Base-by-base conservation (phyloP, 164 flowering plant species). In the Akebia trifoliata region DNA sequence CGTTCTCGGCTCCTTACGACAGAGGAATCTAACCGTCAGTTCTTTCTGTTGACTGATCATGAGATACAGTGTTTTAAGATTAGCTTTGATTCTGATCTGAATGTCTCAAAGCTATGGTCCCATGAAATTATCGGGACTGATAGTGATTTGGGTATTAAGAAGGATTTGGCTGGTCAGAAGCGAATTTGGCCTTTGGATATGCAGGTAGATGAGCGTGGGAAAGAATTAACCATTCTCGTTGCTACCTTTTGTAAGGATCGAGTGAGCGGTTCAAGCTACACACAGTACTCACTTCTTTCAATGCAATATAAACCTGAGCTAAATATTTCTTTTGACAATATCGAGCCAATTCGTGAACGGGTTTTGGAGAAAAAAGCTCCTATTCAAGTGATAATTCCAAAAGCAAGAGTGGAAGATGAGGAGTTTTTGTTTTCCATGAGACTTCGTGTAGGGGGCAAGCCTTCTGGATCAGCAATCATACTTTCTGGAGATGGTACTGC, bases 401-500 rank as follows among this genome's bases (percentile, higher is more conserved):
- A 89, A 72, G 98, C 98, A 47, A 85, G 91, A 74, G 84, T 81
- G 43, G 98, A 92, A 71, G 82, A 83, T 58, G 90, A 87, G 60
- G 84, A 87, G 22, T 81, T 79, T 62, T 76, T 89, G 62, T 84
- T 89, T 52, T 85, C 93, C 20, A 89, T 92, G 96, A 82, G 72
- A 67, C 78, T 92, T 34, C 79, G 91, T 15, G 70, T 78, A 14
- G 98, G 98, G 26, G 98, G 98, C 48, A 92, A 82, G 74, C 98
- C 98, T 63, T 74, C 87, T 56, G 98, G 98, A 46, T 92, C 98
- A 15, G 71, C 78, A 50, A 43, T 84, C 25, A 80, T 92, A 68
- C 81, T 92, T 60, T 87, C 96, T 71, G 86, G 91, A 57, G 98
- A 92, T 72, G 98, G 98, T 61, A 89, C 91, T 62, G 93, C 98